Percentiles rank a stretch among this genome's conserved stretches.
These are phyloP conservation scores for Pleurotus sapidus DNA, from an alignment of 768 basidiomycete species.

Conservation along the genomic window DNA sequence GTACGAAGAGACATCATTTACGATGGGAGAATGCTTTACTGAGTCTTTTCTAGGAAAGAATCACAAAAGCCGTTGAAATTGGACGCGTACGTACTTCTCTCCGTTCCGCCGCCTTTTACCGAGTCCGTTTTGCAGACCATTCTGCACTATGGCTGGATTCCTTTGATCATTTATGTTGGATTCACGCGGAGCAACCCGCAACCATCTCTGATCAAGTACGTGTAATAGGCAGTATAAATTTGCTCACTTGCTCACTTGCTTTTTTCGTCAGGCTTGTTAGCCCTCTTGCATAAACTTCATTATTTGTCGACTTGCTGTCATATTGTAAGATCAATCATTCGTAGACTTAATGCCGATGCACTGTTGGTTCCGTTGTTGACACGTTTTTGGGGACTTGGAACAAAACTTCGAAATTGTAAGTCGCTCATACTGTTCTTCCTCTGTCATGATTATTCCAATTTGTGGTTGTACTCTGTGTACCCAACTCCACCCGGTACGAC, in stretches of 20 bases:
- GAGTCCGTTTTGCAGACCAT: conserved; percentile 55
- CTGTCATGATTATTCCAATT: conserved; percentile 54
- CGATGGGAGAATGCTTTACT: neutral
- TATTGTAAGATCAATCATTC: conserved; percentile 18
- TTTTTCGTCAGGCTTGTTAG: conserved; percentile 72
- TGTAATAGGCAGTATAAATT: conserved; percentile 14
- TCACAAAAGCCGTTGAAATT: conserved; percentile 76
- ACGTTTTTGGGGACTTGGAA: no score
- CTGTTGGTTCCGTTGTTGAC: no score
- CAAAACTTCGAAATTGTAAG: no score
- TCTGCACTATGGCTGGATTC: conserved; percentile 95
- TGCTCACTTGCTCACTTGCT: conserved; percentile 6
- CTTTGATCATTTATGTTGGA: conserved; percentile 93
- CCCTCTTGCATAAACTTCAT: conserved; percentile 70
- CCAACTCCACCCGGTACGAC: conserved; percentile 26
- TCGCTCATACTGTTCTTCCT: no score
- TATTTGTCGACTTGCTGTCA: conserved; percentile 3
- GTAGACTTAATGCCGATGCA: conserved; percentile 18
- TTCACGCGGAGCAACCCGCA: conserved; percentile 92
- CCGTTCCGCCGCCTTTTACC: neutral
- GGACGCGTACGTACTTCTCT: conserved; percentile 59
- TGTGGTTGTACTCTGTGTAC: conserved; percentile 54
- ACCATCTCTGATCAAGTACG: conserved; percentile 93
- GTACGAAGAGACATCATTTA: conserved; percentile 33
- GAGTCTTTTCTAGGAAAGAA: conserved; percentile 59